These are phyloP conservation scores for Elymus sibiricus DNA, from an alignment of 176 grass and related monocot genomes.

Conservation along the genomic window DNA sequence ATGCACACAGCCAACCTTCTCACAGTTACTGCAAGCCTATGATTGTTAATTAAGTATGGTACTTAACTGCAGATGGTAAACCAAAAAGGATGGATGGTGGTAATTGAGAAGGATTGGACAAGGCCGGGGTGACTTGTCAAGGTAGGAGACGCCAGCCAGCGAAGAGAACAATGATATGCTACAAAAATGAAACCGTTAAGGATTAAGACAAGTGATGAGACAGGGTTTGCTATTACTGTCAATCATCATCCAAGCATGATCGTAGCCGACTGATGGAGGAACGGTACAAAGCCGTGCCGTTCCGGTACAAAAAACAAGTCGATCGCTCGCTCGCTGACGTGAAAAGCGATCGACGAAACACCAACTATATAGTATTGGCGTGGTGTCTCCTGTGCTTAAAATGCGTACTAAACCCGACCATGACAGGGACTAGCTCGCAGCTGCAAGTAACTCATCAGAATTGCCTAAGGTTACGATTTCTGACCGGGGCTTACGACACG, in stretches of 20 bases:
- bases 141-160: constrained; percentile 16
- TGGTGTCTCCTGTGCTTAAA: constrained; percentile 14
- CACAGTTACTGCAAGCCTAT: constrained; percentile 9
- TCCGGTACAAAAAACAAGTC: constrained; percentile 12
- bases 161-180: constrained; percentile 23
- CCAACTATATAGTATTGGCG: neutral
- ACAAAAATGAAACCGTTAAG: constrained; percentile 28
- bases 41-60: neutral
- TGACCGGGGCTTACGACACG: constrained; percentile 27
- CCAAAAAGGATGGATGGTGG: neutral
- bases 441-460: constrained; percentile 36
- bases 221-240: constrained; percentile 29
- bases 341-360: constrained; percentile 25
- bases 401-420: constrained; percentile 35
- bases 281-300: constrained; percentile 47
- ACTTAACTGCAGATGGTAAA: neutral
- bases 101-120: constrained; percentile 27
- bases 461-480: constrained; percentile 9
- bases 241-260: constrained; percentile 5
- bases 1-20: too few species aligned
- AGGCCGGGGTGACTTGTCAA: constrained; percentile 29
- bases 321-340: neutral
- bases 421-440: constrained; percentile 44
- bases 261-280: constrained; percentile 1
- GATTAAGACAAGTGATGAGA: constrained; percentile 33